Conservation (phyloP, 2,329 filamentous ascomycete genomes). For the Colletotrichum godetiae region DNA sequence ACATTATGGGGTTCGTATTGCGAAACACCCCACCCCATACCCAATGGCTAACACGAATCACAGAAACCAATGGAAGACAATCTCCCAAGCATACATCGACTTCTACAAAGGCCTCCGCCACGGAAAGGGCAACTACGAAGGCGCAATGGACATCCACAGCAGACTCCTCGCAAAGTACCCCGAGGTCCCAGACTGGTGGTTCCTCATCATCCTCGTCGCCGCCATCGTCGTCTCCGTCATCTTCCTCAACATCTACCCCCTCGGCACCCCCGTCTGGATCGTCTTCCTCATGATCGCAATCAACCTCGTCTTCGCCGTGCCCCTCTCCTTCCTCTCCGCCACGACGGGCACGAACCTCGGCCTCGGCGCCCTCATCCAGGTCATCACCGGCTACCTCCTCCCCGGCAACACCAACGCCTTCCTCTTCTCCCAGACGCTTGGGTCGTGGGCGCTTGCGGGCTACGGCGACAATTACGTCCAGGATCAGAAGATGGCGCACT, state of each 20-base stretch:
- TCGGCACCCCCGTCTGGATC: conserved; percentile 44
- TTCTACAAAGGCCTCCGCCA: conserved; percentile 52
- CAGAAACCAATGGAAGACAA: conserved; percentile 51
- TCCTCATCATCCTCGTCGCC: conserved; percentile 50
- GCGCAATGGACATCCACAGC: conserved; percentile 55
- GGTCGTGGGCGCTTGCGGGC: conserved; percentile 50
- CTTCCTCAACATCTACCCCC: conserved; percentile 43
- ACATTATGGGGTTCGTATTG: conserved; percentile 46
- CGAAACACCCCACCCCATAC: accelerated
- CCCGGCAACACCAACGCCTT: conserved; percentile 48
- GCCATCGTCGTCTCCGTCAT: conserved; percentile 48
- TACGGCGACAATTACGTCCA: conserved; percentile 54
- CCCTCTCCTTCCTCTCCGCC: conserved; percentile 55
- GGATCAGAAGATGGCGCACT: conserved; percentile 47
- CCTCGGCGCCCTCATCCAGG: conserved; percentile 54
- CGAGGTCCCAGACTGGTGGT: conserved; percentile 64
- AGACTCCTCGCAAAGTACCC: conserved; percentile 55
- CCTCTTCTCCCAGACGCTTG: conserved; percentile 37
- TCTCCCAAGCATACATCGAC: conserved; percentile 50
- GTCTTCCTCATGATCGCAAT: conserved; percentile 47
- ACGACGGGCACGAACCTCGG: conserved; percentile 57
- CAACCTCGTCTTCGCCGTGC: conserved; percentile 55
- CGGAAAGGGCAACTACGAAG: conserved; percentile 53
- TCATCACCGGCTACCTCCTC: conserved; percentile 57
- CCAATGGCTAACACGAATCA: neutral